Percentiles rank a stretch among this genome's conserved stretches.
Evolutionary conservation across 345 rosid genomes (phyloP).

Genomic region (Pugionium cornutum): DNA sequence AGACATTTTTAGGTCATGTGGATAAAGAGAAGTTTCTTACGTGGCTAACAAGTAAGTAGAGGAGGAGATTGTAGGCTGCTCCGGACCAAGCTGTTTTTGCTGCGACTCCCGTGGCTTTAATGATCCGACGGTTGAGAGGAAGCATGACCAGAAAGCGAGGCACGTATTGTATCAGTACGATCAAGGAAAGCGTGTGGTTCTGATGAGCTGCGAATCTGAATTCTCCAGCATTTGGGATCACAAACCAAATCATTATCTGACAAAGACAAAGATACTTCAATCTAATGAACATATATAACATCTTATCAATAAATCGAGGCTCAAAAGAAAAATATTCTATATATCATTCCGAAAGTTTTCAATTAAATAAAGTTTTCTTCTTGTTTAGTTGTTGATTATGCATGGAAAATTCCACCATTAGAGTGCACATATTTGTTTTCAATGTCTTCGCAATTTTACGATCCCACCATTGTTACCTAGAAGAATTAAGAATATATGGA

Average conservation of each 20-base stretch:
- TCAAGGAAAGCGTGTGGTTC: constrained; percentile 71
- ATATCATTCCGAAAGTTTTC: neutral
- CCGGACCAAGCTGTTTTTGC: constrained; percentile 94
- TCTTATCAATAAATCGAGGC: neutral
- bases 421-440: neutral
- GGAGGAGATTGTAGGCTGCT: constrained; percentile 76
- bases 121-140: constrained; percentile 68
- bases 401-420: neutral
- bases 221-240: constrained; percentile 59
- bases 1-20: constrained; percentile 2
- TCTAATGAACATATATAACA: neutral
- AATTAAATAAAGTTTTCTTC: neutral
- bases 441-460: neutral
- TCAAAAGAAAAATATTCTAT: neutral
- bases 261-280: neutral
- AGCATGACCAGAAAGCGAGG: constrained; percentile 74
- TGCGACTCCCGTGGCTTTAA: constrained; percentile 77
- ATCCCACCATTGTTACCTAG: neutral
- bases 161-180: constrained; percentile 75
- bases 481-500: neutral
- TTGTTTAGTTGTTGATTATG: neutral
- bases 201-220: constrained; percentile 46
- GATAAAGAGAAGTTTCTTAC: constrained; percentile 44
- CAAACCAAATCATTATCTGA: constrained; percentile 77
- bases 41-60: constrained; percentile 75